phyloP scores from a whole-genome alignment of 495 filamentous ascomycete genomes.

The Saxophila tyrrhenica region DNA sequence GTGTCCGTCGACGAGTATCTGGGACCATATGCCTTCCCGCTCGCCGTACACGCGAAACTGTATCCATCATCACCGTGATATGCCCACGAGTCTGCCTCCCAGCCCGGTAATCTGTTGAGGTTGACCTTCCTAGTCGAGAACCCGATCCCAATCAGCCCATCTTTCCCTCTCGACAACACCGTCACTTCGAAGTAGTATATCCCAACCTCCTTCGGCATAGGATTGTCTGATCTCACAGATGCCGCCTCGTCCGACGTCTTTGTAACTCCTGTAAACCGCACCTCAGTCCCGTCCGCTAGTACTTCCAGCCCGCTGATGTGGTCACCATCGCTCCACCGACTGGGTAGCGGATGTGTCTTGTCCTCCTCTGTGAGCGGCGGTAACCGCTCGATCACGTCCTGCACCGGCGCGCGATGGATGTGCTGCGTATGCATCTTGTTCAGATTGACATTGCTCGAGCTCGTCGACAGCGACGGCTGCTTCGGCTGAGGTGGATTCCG shows the following conservation, averaged over 20 bases:
- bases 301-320: conserved; percentile 66
- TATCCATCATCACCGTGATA: conserved; percentile 97
- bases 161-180: conserved; percentile 72
- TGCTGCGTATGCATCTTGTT: conserved; percentile 62
- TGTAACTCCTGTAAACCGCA: conserved; percentile 54
- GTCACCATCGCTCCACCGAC: conserved; percentile 70
- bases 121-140: conserved; percentile 67
- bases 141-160: conserved; percentile 81
- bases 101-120: conserved; percentile 76
- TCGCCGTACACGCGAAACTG: conserved; percentile 61
- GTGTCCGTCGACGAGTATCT: conserved; percentile 65
- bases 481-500: conserved; percentile 27
- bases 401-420: conserved; percentile 47
- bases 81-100: conserved; percentile 93
- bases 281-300: conserved; percentile 60
- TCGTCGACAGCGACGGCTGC: conserved; percentile 46
- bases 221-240: conserved; percentile 71
- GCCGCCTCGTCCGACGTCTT: conserved; percentile 69
- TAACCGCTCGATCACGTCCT: conserved; percentile 74
- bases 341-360: conserved; percentile 56
- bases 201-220: conserved; percentile 84
- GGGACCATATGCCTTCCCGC: conserved; percentile 66
- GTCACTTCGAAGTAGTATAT: conserved; percentile 95
- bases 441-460: conserved; percentile 51
- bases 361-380: conserved; percentile 46